Evolutionary conservation across 2,329 filamentous ascomycete species (phyloP).

Genomic region (Exophiala phaeomuriformis): DNA sequence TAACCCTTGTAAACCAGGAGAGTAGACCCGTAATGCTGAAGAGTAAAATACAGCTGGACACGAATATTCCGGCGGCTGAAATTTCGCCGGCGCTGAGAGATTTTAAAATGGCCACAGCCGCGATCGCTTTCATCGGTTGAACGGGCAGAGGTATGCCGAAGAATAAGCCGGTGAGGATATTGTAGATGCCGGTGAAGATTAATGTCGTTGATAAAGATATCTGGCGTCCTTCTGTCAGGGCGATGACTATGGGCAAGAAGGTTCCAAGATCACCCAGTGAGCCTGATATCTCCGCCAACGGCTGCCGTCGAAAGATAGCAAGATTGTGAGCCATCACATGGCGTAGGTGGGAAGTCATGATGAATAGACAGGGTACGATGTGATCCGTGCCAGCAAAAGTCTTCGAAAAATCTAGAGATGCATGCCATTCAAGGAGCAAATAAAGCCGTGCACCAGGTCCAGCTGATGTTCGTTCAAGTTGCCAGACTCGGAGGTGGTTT

Average conservation of each 20-base stretch:
- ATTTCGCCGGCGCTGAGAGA: constrained; percentile 61
- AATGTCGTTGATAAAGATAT: constrained; percentile 75
- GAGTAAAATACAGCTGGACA: constrained; percentile 63
- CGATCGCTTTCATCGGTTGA: constrained; percentile 86
- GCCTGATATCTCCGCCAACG: constrained; percentile 74
- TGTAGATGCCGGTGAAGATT: constrained; percentile 80
- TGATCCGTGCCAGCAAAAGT: no score
- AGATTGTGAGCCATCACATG: constrained; percentile 43
- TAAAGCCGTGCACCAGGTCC: no score
- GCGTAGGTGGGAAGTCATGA: constrained; percentile 8
- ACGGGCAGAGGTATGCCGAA: constrained; percentile 90
- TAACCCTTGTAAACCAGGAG: constrained; percentile 61
- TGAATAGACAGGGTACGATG: background rate
- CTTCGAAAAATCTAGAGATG: no score
- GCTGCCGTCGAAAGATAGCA: constrained; percentile 47
- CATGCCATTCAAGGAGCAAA: no score
- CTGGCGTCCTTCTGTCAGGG: constrained; percentile 67
- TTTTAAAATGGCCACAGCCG: constrained; percentile 73
- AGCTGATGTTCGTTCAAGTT: no score
- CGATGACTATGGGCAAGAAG: constrained; percentile 79
- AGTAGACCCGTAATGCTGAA: constrained; percentile 76
- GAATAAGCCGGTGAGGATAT: constrained; percentile 69
- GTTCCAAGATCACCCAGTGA: constrained; percentile 85
- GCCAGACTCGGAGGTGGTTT: no score
- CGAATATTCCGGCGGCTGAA: constrained; percentile 75